These are phyloP conservation scores for Fusarium musae DNA, from an alignment of 2,329 filamentous ascomycete species.

Conservation along the genomic window DNA sequence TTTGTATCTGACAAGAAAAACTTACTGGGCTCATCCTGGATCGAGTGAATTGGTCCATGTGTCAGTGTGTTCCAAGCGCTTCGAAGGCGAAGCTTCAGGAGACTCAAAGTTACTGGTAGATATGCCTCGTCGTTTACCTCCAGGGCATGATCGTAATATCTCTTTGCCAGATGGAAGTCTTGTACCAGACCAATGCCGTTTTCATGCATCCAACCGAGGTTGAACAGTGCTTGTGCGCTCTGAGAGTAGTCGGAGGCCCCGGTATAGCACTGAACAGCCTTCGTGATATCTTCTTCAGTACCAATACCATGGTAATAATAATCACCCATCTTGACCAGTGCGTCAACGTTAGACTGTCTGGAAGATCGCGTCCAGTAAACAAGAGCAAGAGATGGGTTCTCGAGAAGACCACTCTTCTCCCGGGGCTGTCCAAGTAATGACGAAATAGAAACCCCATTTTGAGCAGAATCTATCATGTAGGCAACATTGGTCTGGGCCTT, in stretches of 20 bases:
- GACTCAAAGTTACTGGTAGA: constrained; percentile 86
- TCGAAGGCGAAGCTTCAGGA: constrained; percentile 84
- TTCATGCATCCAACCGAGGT: constrained; percentile 99
- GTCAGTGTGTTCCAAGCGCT: constrained; percentile 97
- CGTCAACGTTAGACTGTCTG: constrained; percentile 91
- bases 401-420: constrained; percentile 53
- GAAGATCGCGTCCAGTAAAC: constrained; percentile 97
- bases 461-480: constrained; percentile 81
- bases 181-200: constrained; percentile 93
- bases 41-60: constrained; percentile 89
- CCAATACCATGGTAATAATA: constrained; percentile 92
- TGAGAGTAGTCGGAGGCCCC: constrained; percentile 91
- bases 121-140: constrained; percentile 95
- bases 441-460: constrained; percentile 56
- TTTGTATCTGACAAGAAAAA: constrained; percentile 7
- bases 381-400: constrained; percentile 73
- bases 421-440: constrained; percentile 60
- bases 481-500: constrained; percentile 90
- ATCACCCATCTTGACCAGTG: constrained; percentile 97
- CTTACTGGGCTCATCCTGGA: constrained; percentile 87
- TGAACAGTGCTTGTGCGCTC: constrained; percentile 95
- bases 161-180: constrained; percentile 96
- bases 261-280: constrained; percentile 92
- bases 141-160: constrained; percentile 92
- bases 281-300: constrained; percentile 76